Evolutionary conservation across 202 grass and related monocot genomes (phyloP).

Genomic region (Eragrostis tef): DNA sequence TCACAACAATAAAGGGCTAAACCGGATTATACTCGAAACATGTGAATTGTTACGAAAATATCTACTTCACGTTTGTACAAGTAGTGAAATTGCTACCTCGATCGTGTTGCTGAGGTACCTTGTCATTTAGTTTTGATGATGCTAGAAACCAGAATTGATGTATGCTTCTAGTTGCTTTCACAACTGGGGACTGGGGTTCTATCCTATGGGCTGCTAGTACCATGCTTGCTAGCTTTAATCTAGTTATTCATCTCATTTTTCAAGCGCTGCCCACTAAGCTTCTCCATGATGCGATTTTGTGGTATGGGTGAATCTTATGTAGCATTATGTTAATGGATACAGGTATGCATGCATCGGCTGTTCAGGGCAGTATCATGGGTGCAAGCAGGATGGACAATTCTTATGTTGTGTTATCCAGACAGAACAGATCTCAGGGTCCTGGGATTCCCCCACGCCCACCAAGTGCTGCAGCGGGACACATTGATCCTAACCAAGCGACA

Average conservation of each 20-base stretch:
- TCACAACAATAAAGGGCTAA: background rate
- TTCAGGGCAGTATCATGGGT: constrained; percentile 84
- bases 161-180: constrained; percentile 4
- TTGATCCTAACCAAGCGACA: constrained; percentile 62
- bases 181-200: background rate
- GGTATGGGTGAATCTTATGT: constrained; percentile 16
- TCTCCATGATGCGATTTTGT: background rate
- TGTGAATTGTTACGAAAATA: background rate
- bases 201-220: no score
- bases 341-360: constrained; percentile 77
- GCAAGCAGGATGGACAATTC: constrained; percentile 88
- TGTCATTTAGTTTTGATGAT: constrained; percentile 8
- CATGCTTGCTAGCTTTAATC: constrained; percentile 12
- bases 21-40: background rate
- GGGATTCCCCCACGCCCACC: constrained; percentile 67
- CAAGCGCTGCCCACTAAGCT: background rate
- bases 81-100: no score
- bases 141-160: constrained; percentile 7
- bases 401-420: constrained; percentile 80
- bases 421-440: constrained; percentile 65
- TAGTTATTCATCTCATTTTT: background rate
- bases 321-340: constrained; percentile 33
- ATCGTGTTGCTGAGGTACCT: no score
- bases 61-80: background rate
- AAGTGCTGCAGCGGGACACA: constrained; percentile 34